phyloP scores from a whole-genome alignment of 2,329 filamentous ascomycete species.

The Sporothrix brasiliensis region DNA sequence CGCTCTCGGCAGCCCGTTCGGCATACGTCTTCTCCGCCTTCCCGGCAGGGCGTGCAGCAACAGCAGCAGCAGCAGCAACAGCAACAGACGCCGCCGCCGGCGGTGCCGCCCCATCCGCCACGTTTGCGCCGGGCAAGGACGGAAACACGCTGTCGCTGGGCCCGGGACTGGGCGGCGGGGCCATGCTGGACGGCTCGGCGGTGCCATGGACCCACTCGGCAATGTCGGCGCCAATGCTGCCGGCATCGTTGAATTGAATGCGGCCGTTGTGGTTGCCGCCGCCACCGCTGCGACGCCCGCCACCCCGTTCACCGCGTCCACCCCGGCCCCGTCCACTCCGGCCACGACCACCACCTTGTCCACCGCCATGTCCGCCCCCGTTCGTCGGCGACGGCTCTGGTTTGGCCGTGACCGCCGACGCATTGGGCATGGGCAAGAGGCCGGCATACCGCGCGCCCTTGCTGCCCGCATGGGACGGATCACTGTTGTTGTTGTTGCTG shows the following conservation, averaged over 20 bases:
- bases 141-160: constrained; percentile 48
- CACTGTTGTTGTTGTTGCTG: too few species aligned
- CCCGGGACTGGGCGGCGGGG: constrained; percentile 39
- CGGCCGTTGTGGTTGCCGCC: constrained; percentile 38
- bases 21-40: background rate
- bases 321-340: constrained; percentile 41
- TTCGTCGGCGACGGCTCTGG: background rate
- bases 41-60: background rate
- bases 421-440: constrained; percentile 25
- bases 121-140: constrained; percentile 42
- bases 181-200: constrained; percentile 34
- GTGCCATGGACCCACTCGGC: constrained; percentile 36
- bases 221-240: constrained; percentile 35
- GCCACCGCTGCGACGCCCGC: constrained; percentile 41
- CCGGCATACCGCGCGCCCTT: constrained; percentile 18
- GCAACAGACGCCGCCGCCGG: too few species aligned
- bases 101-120: background rate
- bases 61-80: too few species aligned
- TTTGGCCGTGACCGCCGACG: background rate
- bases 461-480: background rate
- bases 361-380: constrained; percentile 38
- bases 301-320: constrained; percentile 41
- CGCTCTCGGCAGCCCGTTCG: background rate
- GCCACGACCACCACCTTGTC: constrained; percentile 38
- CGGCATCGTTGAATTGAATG: constrained; percentile 35